A percentile compares a stretch with the other conserved stretches of the same genome.
Evolutionary conservation across 805 yeast genomes (phyloP).

Genomic region (Candida corydali): DNA sequence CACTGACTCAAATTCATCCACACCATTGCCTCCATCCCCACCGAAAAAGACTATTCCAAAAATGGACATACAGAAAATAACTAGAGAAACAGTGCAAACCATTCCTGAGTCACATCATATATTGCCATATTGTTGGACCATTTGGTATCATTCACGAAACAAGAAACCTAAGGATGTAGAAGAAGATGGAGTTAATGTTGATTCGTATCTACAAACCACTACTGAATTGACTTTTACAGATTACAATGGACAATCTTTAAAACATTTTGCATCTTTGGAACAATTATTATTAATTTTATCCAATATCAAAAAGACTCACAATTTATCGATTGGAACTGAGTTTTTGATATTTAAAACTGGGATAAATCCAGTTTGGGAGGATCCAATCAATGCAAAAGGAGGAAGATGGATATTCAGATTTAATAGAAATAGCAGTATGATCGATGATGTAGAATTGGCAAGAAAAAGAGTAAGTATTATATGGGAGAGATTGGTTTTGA

Average conservation of each 20-base stretch:
- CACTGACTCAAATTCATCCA: slow-evolving; percentile 8
- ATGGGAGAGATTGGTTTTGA: slow-evolving; percentile 55
- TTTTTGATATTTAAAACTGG: slow-evolving; percentile 56
- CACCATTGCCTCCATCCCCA: slow-evolving; percentile 1
- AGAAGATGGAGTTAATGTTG: slow-evolving; percentile 25
- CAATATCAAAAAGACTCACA: slow-evolving; percentile 34
- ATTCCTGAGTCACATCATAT: slow-evolving; percentile 31
- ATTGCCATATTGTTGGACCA: slow-evolving; percentile 46
- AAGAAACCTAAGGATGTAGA: slow-evolving; percentile 17
- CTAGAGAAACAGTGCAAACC: slow-evolving; percentile 25
- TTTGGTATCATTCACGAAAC: slow-evolving; percentile 44
- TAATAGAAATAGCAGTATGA: slow-evolving; percentile 16
- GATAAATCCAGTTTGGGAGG: slow-evolving; percentile 66
- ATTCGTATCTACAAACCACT: slow-evolving; percentile 45
- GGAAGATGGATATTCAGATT: slow-evolving; percentile 62
- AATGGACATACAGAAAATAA: slow-evolving; percentile 31
- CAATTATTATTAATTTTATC: slow-evolving; percentile 48
- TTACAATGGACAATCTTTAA: slow-evolving; percentile 9
- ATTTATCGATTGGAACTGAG: slow-evolving; percentile 46
- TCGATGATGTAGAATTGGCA: slow-evolving; percentile 18
- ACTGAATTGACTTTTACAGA: slow-evolving; percentile 37
- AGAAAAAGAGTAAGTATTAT: slow-evolving; percentile 38
- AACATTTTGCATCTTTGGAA: slow-evolving; percentile 43
- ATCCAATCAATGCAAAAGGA: slow-evolving; percentile 54
- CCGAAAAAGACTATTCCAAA: slow-evolving; percentile 20